Evolutionary conservation across 371 early-diverging fungal genomes (phyloP), one percentile per base, ranked within the genome.

Genomic region (Nematocida major): DNA sequence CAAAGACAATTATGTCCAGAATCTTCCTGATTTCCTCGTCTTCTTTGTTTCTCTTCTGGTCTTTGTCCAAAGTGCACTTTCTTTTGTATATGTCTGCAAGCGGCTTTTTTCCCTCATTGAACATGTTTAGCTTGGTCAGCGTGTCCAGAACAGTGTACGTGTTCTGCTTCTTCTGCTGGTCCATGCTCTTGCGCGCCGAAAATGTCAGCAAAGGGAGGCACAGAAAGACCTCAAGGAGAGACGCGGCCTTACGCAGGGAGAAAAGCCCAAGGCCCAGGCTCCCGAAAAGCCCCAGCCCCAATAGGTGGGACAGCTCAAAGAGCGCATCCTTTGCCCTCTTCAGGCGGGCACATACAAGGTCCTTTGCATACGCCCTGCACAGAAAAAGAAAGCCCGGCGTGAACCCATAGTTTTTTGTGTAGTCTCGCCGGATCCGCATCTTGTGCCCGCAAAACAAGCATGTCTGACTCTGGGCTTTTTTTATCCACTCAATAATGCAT

Each of bases 401-500:
- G 18, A 45, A 15, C 2, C 18, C 18, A 51, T 20, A 9, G n/a
- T 57, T 57, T 18, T 57, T 36, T 7, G 11, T 32, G 34, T 57
- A 42, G 4, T 20, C 22, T 61, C 42, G 39, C 24, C 38, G 34
- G 47, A 81, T 67, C 30, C 20, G 59, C 30, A 68, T 80, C 15
- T 38, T 54, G 68, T 79, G 50, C 5, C 50, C 48, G 48, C 84
- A 84, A 30, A 81, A 67, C 11, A 62, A 51, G 54, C 84, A 84
- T 1, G 18, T 50, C 26, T 67, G 24, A n/a, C 18, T 54, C 2
- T 48, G 34, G 4, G 61, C 53, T 24, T 39, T 65, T 13, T 57
- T 36, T 4, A 84, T 67, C 76, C 79, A 82, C 48, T 65, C 62
- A 34, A 68, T 26, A n/a, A 84, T 53, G 62, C 84, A 84, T 3